Percentiles rank a stretch among this genome's conserved stretches.
Conservation (phyloP, 192 early-diverging fungal species). For the Coemansia umbellata region DNA sequence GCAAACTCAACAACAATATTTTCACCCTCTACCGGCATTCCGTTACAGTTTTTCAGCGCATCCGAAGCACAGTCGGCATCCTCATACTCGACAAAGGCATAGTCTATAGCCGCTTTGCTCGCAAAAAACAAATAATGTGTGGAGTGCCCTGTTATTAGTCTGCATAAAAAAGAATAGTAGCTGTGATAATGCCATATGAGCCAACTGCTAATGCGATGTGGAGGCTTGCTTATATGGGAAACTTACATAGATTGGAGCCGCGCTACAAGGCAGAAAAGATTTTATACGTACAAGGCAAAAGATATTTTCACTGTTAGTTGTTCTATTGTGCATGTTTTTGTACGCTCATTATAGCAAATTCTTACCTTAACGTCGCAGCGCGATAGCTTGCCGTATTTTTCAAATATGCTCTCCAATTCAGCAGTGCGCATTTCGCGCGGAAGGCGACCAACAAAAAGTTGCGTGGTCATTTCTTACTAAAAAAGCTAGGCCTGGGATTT, state of each 20-base stretch:
- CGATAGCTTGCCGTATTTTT: slow-evolving; percentile 32
- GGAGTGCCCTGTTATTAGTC: background rate
- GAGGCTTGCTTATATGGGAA: too few species aligned
- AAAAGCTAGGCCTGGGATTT: background rate
- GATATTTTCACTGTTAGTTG: background rate
- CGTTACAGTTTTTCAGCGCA: slow-evolving; percentile 30
- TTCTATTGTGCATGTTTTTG: background rate
- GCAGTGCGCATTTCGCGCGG: slow-evolving; percentile 17
- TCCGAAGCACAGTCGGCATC: slow-evolving; percentile 4
- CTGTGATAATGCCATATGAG: background rate
- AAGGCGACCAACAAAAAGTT: slow-evolving; percentile 46
- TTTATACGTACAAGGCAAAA: background rate
- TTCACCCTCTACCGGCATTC: slow-evolving; percentile 27
- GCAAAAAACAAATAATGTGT: background rate
- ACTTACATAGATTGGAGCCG: slow-evolving; percentile 25
- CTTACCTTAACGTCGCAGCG: slow-evolving; percentile 46
- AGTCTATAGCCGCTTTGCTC: slow-evolving; percentile 12
- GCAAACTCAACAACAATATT: slow-evolving; percentile 43
- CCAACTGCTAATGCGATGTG: too few species aligned
- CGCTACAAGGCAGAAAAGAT: slow-evolving; percentile 8
- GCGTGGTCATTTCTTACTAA: background rate
- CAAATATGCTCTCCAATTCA: slow-evolving; percentile 34
- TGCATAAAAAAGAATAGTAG: background rate
- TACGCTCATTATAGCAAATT: too few species aligned
- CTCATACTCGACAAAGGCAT: slow-evolving; percentile 39